Conservation (phyloP, 768 basidiomycete species). For the Amanita rubescens region DNA sequence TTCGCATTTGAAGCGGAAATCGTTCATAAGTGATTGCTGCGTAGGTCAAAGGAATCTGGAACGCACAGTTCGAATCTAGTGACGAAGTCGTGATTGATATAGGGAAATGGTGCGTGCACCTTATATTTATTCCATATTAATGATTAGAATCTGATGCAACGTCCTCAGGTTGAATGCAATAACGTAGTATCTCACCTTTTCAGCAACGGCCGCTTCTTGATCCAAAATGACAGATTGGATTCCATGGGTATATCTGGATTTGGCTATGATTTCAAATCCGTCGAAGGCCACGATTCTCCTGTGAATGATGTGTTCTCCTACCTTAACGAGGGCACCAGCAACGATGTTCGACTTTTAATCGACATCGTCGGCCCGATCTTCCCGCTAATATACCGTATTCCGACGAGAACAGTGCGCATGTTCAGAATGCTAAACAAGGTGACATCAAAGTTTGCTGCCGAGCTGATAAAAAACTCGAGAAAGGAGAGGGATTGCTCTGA, state of each 20-base stretch:
- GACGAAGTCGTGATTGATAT: conserved; percentile 35
- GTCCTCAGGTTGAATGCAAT: conserved; percentile 36
- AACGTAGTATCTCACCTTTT: conserved; percentile 21
- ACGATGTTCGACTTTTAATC: neutral
- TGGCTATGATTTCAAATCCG: neutral
- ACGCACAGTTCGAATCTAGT: conserved; percentile 19
- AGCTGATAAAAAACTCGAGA: neutral
- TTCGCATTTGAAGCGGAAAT: neutral
- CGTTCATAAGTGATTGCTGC: neutral
- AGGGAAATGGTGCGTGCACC: conserved; percentile 32
- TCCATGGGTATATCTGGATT: conserved; percentile 22
- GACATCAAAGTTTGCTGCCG: neutral
- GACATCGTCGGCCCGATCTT: neutral
- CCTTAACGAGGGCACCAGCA: neutral
- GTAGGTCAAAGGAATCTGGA: conserved; percentile 28
- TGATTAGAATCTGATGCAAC: neutral
- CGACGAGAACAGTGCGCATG: neutral
- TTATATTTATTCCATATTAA: neutral
- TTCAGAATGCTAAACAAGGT: neutral
- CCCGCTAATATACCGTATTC: neutral
- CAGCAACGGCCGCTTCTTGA: neutral
- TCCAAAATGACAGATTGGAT: conserved; percentile 34
- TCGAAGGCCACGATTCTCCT: neutral
- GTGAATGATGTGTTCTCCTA: neutral
- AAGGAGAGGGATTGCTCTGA: neutral